phyloP scores from a whole-genome alignment of 371 early-diverging fungal species.

The Apophysomyces variabilis region DNA sequence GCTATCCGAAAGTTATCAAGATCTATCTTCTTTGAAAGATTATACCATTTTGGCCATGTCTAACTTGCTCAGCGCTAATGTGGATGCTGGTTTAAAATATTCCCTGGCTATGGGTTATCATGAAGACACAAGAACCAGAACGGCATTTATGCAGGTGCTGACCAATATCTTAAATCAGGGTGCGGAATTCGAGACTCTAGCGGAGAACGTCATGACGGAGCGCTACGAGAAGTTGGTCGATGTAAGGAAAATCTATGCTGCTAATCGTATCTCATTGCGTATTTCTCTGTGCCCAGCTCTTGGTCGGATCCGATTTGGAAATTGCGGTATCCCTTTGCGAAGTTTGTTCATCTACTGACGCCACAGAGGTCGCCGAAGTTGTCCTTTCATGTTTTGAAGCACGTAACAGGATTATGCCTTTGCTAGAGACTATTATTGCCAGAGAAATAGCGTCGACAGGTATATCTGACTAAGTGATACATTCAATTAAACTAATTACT shows the following conservation, averaged over 20 bases:
- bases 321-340: constrained; percentile 82
- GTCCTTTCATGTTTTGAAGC: constrained; percentile 80
- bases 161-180: constrained; percentile 87
- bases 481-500: neutral
- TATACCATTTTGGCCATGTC: constrained; percentile 84
- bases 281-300: constrained; percentile 25
- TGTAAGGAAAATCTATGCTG: constrained; percentile 28
- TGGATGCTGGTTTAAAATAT: constrained; percentile 85
- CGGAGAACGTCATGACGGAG: constrained; percentile 68
- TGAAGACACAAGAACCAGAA: constrained; percentile 84
- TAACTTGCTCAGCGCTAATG: constrained; percentile 87
- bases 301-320: constrained; percentile 68
- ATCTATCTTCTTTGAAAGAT: constrained; percentile 74
- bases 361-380: constrained; percentile 76
- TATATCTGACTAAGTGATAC: constrained; percentile 13
- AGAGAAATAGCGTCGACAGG: constrained; percentile 77
- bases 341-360: constrained; percentile 79
- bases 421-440: constrained; percentile 79
- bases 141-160: constrained; percentile 90
- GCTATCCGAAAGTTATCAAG: constrained; percentile 32
- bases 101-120: constrained; percentile 90
- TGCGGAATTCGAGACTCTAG: constrained; percentile 81
- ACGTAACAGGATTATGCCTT: constrained; percentile 61
- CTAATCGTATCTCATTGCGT: neutral
- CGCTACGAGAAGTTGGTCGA: constrained; percentile 77